phyloP scores from a whole-genome alignment of 1,284 basidiomycete genomes.

The Stygiomarasmius scandens region DNA sequence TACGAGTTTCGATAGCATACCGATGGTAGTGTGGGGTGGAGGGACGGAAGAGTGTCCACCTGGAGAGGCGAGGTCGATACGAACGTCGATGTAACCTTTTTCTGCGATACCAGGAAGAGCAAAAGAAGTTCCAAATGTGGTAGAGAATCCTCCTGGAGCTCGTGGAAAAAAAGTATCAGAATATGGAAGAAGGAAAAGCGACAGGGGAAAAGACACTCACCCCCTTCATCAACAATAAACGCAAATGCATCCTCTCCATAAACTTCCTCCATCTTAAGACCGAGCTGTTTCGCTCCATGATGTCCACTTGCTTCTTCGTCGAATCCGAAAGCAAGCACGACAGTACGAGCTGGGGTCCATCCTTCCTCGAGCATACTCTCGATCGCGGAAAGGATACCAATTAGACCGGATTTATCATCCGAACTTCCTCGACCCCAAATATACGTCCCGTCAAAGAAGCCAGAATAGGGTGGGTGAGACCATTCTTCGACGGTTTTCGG shows the following conservation, averaged over 20 bases:
- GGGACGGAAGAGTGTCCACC: conserved; percentile 77
- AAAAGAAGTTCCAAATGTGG: conserved; percentile 44
- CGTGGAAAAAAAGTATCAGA: background rate
- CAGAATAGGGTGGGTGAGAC: conserved; percentile 66
- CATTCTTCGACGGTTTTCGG: conserved; percentile 55
- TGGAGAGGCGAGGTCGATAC: conserved; percentile 53
- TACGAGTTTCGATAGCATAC: conserved; percentile 60
- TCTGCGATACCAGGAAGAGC: conserved; percentile 67
- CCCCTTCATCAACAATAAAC: conserved; percentile 63
- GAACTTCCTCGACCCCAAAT: conserved; percentile 64
- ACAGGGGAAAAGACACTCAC: conserved; percentile 37
- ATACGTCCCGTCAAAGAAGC: conserved; percentile 58
- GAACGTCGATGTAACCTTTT: conserved; percentile 67
- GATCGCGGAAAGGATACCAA: conserved; percentile 58
- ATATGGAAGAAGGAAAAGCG: background rate
- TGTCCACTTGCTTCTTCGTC: conserved; percentile 71
- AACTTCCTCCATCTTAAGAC: conserved; percentile 46
- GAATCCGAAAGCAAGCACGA: conserved; percentile 73
- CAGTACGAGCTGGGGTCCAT: conserved; percentile 58
- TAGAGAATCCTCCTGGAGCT: conserved; percentile 37
- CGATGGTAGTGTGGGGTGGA: conserved; percentile 63
- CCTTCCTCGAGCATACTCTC: conserved; percentile 56
- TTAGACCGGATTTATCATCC: conserved; percentile 63
- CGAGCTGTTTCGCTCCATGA: conserved; percentile 58
- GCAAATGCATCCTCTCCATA: conserved; percentile 66